Base-by-base conservation (phyloP, 1,284 basidiomycete genomes). In the Laetiporus sulphureus region DNA sequence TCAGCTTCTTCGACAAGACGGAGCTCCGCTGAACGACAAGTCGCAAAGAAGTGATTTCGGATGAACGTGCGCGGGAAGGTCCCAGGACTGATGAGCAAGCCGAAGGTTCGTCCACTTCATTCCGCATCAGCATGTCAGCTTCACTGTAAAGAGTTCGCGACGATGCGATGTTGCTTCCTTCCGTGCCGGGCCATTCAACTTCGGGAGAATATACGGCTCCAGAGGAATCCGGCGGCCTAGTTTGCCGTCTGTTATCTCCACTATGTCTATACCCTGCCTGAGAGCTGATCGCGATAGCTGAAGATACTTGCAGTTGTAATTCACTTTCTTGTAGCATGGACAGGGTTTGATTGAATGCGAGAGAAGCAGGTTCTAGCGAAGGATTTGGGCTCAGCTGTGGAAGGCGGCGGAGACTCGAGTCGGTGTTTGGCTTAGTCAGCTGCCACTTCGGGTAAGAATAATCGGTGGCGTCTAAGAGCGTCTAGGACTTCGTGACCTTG, bases 111-210 rank as follows among this genome's bases (percentile, higher is more conserved):
- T 16, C 12, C 31, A 16, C 6, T 16, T 7, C 15, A 11, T 11
- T 32, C 31, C 8, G 15, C 7, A 16, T 10, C 6, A 8, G 7
- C 31, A 32, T 11, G 7, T n/a, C n/a, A n/a, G n/a, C n/a, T n/a
- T n/a, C n/a, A n/a, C n/a, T n/a, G n/a, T n/a, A n/a, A 16, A 32
- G 31, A 7, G 31, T 7, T 8, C 12, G 8, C 8, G 31, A 16
- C 18, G 15, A 6, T 16, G 15, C 6, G 7, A 8, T 11, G 8
- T 32, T 16, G 15, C 7, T 7, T 16, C 18, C 31, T 6, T 11
- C 15, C 6, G 7, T 16, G 36, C 70, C 72, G 30, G 76, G 75
- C 73, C 75, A 82, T 68, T 80, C 80, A 31, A 69, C 64, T 5
- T 68, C 60, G 21, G 74, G 67, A 48, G 76, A 67, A 50, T 82